Conservation (phyloP, 2,329 filamentous ascomycete species). For the Pezicula radicicola region DNA sequence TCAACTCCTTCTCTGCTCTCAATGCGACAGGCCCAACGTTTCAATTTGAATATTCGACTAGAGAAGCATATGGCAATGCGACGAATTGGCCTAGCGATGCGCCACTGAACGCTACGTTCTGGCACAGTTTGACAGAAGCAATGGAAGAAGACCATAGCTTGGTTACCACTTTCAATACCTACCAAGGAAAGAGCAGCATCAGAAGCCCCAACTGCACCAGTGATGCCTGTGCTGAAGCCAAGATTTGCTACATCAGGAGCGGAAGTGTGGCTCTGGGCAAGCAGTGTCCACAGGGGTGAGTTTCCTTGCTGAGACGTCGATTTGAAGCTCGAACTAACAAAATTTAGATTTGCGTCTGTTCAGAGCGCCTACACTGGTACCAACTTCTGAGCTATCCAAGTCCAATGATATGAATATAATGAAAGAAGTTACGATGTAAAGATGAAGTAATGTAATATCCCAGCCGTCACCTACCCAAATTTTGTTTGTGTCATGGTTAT, state of each 20-base stretch:
- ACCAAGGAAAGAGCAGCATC: constrained; percentile 49
- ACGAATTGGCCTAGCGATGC: constrained; percentile 42
- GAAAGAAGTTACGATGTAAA: no score
- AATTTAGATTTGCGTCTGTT: constrained; percentile 34
- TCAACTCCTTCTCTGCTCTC: constrained; percentile 39
- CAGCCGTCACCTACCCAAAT: no score
- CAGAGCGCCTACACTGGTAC: constrained; percentile 33
- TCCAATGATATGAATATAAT: no score
- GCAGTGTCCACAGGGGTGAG: constrained; percentile 43
- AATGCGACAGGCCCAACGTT: constrained; percentile 41
- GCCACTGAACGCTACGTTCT: constrained; percentile 56
- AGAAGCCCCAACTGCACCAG: constrained; percentile 49
- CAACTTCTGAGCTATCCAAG: constrained; percentile 23
- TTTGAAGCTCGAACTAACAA: no score
- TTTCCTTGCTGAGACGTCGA: not conserved
- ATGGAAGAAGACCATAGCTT: constrained; percentile 49
- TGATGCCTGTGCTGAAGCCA: constrained; percentile 46
- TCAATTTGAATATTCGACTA: constrained; percentile 48
- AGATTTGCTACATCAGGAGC: constrained; percentile 57
- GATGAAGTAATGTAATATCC: no score
- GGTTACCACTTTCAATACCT: constrained; percentile 46
- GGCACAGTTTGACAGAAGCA: constrained; percentile 54
- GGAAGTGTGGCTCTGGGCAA: constrained; percentile 49
- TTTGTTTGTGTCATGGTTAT: no score
- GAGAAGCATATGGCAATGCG: constrained; percentile 42